Evolutionary conservation across 176 grass and related monocot species (phyloP).

Genomic region (Themeda triandra): DNA sequence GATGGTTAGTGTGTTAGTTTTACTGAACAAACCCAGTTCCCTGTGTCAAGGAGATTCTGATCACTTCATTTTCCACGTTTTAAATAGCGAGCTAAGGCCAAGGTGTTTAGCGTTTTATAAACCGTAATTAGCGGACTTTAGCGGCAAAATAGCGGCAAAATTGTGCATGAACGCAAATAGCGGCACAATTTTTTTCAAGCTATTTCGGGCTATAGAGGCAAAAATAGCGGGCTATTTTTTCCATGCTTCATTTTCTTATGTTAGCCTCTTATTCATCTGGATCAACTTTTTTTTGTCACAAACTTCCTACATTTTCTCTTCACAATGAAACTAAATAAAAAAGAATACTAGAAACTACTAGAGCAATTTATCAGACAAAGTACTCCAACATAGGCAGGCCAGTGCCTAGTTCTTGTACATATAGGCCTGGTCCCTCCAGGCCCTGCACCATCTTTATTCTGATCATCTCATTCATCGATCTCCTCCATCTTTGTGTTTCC

Average conservation of each 20-base stretch:
- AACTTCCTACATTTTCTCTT: constrained; percentile 35
- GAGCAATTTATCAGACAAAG: not conserved
- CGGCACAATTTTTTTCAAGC: no score
- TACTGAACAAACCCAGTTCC: no score
- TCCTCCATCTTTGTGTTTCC: constrained; percentile 14
- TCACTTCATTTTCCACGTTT: not conserved
- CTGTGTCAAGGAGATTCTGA: not conserved
- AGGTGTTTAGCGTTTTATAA: no score
- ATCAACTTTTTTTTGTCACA: constrained; percentile 15
- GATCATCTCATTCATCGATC: constrained; percentile 32
- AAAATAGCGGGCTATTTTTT: no score
- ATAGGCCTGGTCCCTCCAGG: constrained; percentile 29
- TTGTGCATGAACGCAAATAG: no score
- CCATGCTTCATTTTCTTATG: not conserved
- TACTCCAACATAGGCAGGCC: constrained; percentile 17
- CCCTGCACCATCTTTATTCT: constrained; percentile 17
- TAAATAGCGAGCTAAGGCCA: no score
- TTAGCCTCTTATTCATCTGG: constrained; percentile 13
- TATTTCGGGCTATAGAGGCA: no score
- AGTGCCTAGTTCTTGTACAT: constrained; percentile 21
- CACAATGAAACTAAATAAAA: constrained; percentile 23
- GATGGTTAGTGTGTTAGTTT: no score
- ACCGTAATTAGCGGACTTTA: no score
- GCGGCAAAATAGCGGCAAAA: no score
- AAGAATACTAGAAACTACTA: constrained; percentile 38